These are phyloP conservation scores for Grosmannia penicillata DNA, from an alignment of 2,329 filamentous ascomycete genomes.

Conservation along the genomic window DNA sequence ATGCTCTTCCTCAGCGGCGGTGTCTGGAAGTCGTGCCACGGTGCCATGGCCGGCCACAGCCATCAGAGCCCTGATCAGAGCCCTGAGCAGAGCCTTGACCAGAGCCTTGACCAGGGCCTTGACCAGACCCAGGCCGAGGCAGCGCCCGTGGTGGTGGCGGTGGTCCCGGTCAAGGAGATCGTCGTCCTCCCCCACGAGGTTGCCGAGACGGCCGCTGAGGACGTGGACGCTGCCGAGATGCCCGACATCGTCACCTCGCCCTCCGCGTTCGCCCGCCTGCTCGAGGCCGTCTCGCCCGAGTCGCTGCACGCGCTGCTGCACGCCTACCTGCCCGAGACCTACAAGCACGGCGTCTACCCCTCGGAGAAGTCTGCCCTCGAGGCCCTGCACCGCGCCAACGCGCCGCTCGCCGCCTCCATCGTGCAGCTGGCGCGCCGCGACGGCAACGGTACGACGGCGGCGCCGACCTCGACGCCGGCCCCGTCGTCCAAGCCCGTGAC, in stretches of 20 bases:
- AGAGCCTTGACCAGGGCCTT: no score
- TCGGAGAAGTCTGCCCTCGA: slow-evolving; percentile 50
- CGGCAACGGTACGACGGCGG: slow-evolving; percentile 11
- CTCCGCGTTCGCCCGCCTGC: slow-evolving; percentile 9
- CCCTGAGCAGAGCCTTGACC: no score
- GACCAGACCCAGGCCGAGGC: no score
- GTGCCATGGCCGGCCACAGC: no score
- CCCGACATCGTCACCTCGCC: neutral
- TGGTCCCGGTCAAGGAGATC: no score
- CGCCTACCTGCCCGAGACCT: slow-evolving; percentile 44
- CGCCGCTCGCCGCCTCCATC: slow-evolving; percentile 45
- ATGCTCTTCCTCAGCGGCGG: no score
- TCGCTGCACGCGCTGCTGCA: slow-evolving; percentile 53
- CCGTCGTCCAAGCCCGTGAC: neutral
- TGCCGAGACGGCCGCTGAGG: neutral
- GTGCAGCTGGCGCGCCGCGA: slow-evolving; percentile 51
- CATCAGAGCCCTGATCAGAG: no score
- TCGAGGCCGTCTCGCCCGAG: slow-evolving; percentile 13
- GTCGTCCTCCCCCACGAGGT: neutral
- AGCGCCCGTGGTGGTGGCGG: no score
- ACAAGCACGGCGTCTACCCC: slow-evolving; percentile 53
- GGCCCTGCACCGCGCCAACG: slow-evolving; percentile 44
- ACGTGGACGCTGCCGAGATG: neutral
- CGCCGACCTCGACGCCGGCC: slow-evolving; percentile 10
- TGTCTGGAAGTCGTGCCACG: no score